Conservation (phyloP, 768 basidiomycete genomes). For the Dictyophora rubrovolvata region DNA sequence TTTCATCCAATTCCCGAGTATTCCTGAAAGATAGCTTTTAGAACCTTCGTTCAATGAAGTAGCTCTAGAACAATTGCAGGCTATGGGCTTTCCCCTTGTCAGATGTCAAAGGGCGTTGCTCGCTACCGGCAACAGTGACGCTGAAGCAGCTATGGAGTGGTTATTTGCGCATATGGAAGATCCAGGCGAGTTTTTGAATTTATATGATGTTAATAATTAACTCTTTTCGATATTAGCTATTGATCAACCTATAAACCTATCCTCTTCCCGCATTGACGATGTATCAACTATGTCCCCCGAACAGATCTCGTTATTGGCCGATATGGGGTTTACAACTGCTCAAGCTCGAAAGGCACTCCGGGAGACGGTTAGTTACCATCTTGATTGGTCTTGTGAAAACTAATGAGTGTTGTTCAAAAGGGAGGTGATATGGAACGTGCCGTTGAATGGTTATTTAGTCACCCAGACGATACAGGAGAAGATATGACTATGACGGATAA, state of each 20-base stretch:
- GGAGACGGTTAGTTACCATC: conserved; percentile 56
- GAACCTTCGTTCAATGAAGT: conserved; percentile 62
- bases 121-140: conserved; percentile 68
- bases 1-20: background rate
- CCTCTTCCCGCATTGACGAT: conserved; percentile 16
- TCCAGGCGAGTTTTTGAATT: conserved; percentile 41
- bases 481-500: conserved; percentile 24
- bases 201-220: background rate
- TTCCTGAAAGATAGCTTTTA: conserved; percentile 21
- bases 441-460: conserved; percentile 92
- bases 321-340: conserved; percentile 85
- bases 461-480: conserved; percentile 80
- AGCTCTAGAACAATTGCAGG: conserved; percentile 67
- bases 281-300: conserved; percentile 54
- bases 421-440: conserved; percentile 72
- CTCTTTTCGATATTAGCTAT: conserved; percentile 47
- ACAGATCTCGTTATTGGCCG: conserved; percentile 60
- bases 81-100: conserved; percentile 83
- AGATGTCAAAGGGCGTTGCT: conserved; percentile 86
- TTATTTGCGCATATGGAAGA: conserved; percentile 93
- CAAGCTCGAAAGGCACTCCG: conserved; percentile 82
- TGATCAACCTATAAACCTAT: conserved; percentile 56
- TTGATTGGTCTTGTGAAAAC: background rate
- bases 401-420: conserved; percentile 24
- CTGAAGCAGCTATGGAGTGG: conserved; percentile 92